Evolutionary conservation across 2,329 filamentous ascomycete species (phyloP).

Genomic region (Neonectria ditissima): DNA sequence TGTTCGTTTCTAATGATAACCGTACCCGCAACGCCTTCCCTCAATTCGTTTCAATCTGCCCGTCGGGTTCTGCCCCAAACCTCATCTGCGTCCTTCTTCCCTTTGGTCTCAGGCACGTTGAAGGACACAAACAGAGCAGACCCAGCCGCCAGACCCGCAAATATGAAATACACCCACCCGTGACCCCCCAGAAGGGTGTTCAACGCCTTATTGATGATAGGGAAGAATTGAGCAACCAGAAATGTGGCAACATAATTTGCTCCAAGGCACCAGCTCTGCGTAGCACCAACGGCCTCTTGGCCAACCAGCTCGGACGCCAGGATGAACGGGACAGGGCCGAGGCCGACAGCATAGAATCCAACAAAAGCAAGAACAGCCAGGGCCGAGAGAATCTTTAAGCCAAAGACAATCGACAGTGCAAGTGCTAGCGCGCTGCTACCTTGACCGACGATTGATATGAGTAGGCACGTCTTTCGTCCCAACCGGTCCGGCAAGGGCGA

Average conservation of each 20-base stretch:
- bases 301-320: slow-evolving; percentile 91
- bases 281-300: slow-evolving; percentile 89
- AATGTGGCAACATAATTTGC: slow-evolving; percentile 94
- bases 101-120: slow-evolving; percentile 88
- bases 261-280: slow-evolving; percentile 87
- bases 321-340: slow-evolving; percentile 96
- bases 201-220: slow-evolving; percentile 81
- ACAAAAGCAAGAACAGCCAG: slow-evolving; percentile 88
- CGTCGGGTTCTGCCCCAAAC: slow-evolving; percentile 83
- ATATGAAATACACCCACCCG: slow-evolving; percentile 93
- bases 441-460: slow-evolving; percentile 87
- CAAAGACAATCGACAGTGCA: slow-evolving; percentile 81
- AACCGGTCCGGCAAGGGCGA: slow-evolving; percentile 89
- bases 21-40: slow-evolving; percentile 16
- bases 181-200: slow-evolving; percentile 73
- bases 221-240: slow-evolving; percentile 94
- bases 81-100: slow-evolving; percentile 85
- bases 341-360: slow-evolving; percentile 86
- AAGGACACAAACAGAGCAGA: slow-evolving; percentile 78
- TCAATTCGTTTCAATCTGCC: slow-evolving; percentile 56
- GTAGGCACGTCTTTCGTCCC: slow-evolving; percentile 86
- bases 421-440: slow-evolving; percentile 81
- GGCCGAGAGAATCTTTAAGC: slow-evolving; percentile 80
- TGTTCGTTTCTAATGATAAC: slow-evolving; percentile 18
- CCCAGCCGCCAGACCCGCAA: slow-evolving; percentile 77